Percentiles rank a stretch among this genome's conserved stretches.
Conservation (phyloP, 306 rosid species). For the Vigna hirtella region DNA sequence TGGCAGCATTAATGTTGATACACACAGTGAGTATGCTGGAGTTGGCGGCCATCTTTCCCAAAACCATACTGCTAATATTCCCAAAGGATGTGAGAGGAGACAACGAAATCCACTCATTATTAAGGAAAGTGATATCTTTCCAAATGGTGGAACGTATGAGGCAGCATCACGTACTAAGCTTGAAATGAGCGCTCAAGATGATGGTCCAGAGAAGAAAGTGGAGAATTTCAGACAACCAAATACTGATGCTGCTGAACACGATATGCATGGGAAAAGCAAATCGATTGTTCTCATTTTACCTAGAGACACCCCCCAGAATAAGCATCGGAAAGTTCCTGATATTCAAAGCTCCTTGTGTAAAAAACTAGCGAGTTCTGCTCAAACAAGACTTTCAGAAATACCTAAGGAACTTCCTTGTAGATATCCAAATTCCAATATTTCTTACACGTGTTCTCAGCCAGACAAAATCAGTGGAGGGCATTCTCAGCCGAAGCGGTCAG, state of each 20-base stretch:
- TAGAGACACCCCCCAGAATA: slow-evolving; percentile 46
- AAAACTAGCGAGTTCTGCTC: slow-evolving; percentile 53
- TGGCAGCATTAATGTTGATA: slow-evolving; percentile 38
- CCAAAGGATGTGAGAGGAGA: slow-evolving; percentile 50
- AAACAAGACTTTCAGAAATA: slow-evolving; percentile 49
- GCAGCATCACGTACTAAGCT: slow-evolving; percentile 44
- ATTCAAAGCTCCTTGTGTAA: slow-evolving; percentile 46
- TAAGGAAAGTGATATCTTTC: slow-evolving; percentile 48
- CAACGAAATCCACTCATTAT: slow-evolving; percentile 40
- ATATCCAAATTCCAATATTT: slow-evolving; percentile 46
- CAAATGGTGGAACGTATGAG: slow-evolving; percentile 39
- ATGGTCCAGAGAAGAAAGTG: slow-evolving; percentile 49
- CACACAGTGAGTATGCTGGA: slow-evolving; percentile 47
- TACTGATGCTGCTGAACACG: slow-evolving; percentile 45
- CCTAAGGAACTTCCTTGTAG: slow-evolving; percentile 46
- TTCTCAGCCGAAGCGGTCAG: slow-evolving; percentile 48
- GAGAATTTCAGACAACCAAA: slow-evolving; percentile 50
- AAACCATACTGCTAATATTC: slow-evolving; percentile 43
- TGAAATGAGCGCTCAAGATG: slow-evolving; percentile 47
- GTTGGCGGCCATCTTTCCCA: slow-evolving; percentile 51
- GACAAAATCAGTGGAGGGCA: slow-evolving; percentile 52
- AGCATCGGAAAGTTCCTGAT: slow-evolving; percentile 58
- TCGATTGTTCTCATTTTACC: slow-evolving; percentile 67
- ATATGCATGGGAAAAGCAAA: slow-evolving; percentile 49
- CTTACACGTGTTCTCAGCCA: slow-evolving; percentile 53